These are phyloP conservation scores for Penicillium samsonianum DNA, from an alignment of 495 filamentous ascomycete genomes.

Conservation along the genomic window DNA sequence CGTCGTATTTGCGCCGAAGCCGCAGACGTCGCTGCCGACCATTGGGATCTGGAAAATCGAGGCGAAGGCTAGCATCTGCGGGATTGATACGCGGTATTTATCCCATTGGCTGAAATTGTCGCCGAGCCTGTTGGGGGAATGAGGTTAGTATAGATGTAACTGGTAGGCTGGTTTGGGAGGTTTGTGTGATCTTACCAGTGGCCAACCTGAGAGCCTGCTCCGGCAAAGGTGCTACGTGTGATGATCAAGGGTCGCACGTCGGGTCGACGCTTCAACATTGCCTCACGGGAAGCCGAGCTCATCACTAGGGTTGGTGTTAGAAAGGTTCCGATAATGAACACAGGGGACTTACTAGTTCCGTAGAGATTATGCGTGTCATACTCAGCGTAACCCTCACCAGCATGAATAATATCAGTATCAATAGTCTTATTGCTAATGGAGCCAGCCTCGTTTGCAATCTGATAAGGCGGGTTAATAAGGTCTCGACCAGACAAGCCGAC, in stretches of 20 bases:
- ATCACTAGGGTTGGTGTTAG: conserved; percentile 59
- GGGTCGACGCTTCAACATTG: conserved; percentile 72
- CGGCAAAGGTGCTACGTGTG: conserved; percentile 81
- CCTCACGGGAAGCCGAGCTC: conserved; percentile 62
- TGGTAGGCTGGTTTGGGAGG: not conserved
- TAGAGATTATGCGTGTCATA: conserved; percentile 88
- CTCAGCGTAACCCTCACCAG: conserved; percentile 63
- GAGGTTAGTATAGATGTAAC: not conserved
- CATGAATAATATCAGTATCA: conserved; percentile 71
- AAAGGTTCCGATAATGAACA: not conserved
- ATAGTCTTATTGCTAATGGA: conserved; percentile 73
- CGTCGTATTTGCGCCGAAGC: conserved; percentile 69
- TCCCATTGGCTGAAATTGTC: conserved; percentile 78
- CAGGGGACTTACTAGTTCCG: conserved; percentile 59
- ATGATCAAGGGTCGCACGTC: conserved; percentile 72
- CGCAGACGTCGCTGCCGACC: conserved; percentile 83
- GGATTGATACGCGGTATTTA: conserved; percentile 69
- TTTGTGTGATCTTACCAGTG: conserved; percentile 59
- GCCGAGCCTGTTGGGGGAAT: conserved; percentile 53
- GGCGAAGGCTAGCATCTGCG: conserved; percentile 70
- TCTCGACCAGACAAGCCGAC: conserved; percentile 63
- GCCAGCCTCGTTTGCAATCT: conserved; percentile 71
- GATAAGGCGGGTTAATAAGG: conserved; percentile 70
- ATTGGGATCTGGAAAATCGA: conserved; percentile 84
- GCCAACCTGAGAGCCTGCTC: conserved; percentile 74